Evolutionary conservation across 108 stramenopile genomes (phyloP), one percentile per base, ranked within the genome.

Genomic region (Fragilaria crotonensis): DNA sequence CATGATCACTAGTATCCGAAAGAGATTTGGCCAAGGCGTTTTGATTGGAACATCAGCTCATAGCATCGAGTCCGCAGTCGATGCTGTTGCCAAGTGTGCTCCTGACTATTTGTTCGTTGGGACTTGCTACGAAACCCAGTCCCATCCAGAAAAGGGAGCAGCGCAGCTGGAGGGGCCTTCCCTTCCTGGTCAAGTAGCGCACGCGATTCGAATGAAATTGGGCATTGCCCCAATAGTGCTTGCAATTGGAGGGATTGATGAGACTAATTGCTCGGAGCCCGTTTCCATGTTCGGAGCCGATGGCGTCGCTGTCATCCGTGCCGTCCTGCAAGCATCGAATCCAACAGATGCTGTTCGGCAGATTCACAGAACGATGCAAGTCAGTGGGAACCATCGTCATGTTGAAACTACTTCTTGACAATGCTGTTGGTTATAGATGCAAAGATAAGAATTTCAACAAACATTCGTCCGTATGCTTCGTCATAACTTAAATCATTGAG

Each of bases 61-160:
- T 61, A 75, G 75, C 30, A 30, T 82, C 21, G 57, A 63, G 55
- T 84, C 83, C 19, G 89, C 85, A n/a, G 9, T 73, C 22, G 26
- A 36, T 30, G 57, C 71, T 17, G 59, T 54, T 50, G 36, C 48
- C 17, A 59, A 19, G 20, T 64, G 45, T 47, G 59, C 57, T 5
- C 79, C 81, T 2, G 68, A 90, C 62, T 90, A 90, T 48, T 75
- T 86, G 18, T 87, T 90, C 59, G 85, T 87, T 25, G 89, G 89
- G 44, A 90, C 89, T 17, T 90, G 89, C 47, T 90, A 84, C 52
- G 48, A 62, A 21, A 85, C 85, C 18, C 59, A 61, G 45, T 76
- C 78, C 46, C 89, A 90, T 59, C 89, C 89, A 0, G 89, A 90
- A 62, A 90, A 90, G 57, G 53, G 20, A 36, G 25, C 49, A 3